A percentile compares a stretch with the other conserved stretches of the same genome.
Conservation (phyloP, 139 green algal genomes). For the Chlorella sp. region DNA sequence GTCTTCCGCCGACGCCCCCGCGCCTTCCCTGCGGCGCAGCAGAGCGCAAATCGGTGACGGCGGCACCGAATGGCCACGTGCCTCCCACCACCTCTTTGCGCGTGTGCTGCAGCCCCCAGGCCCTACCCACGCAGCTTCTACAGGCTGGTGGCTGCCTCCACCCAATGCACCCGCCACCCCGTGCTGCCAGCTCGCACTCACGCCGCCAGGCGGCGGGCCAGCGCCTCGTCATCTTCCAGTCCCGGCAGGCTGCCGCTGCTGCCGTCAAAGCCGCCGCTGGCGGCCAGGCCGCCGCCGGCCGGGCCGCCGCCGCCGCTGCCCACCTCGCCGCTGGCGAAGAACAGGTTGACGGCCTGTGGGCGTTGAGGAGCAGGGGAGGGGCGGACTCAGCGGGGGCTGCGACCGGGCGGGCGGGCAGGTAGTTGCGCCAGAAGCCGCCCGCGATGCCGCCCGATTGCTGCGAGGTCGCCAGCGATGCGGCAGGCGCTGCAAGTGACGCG, state of each 20-base stretch:
- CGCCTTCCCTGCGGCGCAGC: slow-evolving; percentile 17
- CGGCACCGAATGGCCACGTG: background rate
- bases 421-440: background rate
- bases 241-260: too few relatives aligned
- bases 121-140: background rate
- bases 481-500: background rate
- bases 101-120: background rate
- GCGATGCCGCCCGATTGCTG: background rate
- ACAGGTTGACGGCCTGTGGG: slow-evolving; percentile 56
- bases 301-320: slow-evolving; percentile 1
- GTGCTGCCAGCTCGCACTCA: background rate
- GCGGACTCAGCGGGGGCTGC: background rate
- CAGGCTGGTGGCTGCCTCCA: background rate
- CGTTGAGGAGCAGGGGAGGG: background rate
- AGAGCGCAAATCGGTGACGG: background rate
- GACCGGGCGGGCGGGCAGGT: background rate
- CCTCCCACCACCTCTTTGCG: background rate
- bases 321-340: slow-evolving; percentile 49
- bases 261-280: background rate
- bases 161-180: background rate
- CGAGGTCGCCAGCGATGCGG: background rate
- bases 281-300: background rate
- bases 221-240: slow-evolving; percentile 19
- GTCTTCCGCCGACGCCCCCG: slow-evolving; percentile 16
- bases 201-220: slow-evolving; percentile 30